Evolutionary conservation across 2,329 filamentous ascomycete species (phyloP), one percentile per base, ranked within the genome.

Genomic region (Xylaria sp.): DNA sequence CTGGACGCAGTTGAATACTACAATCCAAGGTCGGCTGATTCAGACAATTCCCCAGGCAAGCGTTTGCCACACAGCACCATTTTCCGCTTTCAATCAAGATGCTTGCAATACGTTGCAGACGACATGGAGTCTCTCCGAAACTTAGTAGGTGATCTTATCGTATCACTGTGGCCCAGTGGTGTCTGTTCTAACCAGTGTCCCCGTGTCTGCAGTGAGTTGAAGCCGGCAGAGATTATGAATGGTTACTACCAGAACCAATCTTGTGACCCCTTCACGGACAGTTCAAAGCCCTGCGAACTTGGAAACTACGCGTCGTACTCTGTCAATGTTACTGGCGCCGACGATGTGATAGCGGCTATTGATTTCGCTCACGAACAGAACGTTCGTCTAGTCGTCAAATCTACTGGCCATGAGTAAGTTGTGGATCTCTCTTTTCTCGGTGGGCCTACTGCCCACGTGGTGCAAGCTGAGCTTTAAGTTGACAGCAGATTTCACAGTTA

Each of bases 221-320:
- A 49, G 31, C 66, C 61, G 9, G 54, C 60, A 3, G 66, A 64
- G 20, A 13, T 68, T 23, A 55, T 68, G 55, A 61, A 54, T 43
- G 41, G 31, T 12, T 64, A 61, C n/a, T 68, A 28, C 33, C 61
- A 65, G 39, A 65, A 68, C 28, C 66, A 63, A 28, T 48, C 61
- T 6, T 66, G 63, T 23, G 57, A 66, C 41, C 63, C 63, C 8
- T 66, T 54, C 49, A 48, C 49, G 6, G n/a, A 15, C 13, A 28
- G 8, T 9, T 28, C n/a, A 3, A 33, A 48, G 39, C 56, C 56
- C 2, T 86, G 85, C 69, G 72, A 77, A 0, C 66, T 85, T 12
- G 85, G 85, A 9, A 83, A 81, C 63, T 83, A 83, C 58, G 79
- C 82, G 2, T 72, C 69, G 10, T 84, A 84, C 62, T 77, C 80